Base-by-base conservation (phyloP, 2,329 filamentous ascomycete genomes). In the Intubia oerlemansii region DNA sequence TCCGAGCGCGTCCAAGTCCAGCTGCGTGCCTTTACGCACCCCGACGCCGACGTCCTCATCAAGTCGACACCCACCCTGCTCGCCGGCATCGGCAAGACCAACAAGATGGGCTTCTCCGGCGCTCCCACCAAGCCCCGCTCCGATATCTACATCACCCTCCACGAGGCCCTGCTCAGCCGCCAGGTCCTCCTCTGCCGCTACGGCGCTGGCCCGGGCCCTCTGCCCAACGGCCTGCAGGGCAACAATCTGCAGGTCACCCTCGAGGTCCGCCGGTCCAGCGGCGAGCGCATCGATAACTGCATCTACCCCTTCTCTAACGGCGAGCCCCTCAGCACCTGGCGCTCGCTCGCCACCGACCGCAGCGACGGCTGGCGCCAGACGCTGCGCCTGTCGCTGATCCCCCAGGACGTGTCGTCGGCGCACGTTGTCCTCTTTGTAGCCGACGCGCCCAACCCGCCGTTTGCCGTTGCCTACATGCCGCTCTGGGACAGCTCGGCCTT, bases 401-500 rank as follows among this genome's bases (percentile, higher is more conserved):
- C 80, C 0, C 63, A 77, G 28, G 76, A 93, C 38, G 85, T 98
- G 1, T 63, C 73, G 3, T 68, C 69, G 14, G 73, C 78, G 9
- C 88, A 98, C 52, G 56, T 95, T 16, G 78, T 91, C 19, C 77
- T 98, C 65, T 84, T 80, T 39, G 55, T 98, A 31, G 74, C 82
- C 7, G 82, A 95, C 50, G 67, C 78, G 28, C 82, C 85, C 0
- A 74, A 76, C 31, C 74, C 80, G 25, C 82, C 88, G 1, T 93
- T 95, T 47, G 85, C 88, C 3, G 61, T 95, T 24, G 79, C 79
- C 10, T 84, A 90, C 61, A 73, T 98, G 56, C 88, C 88, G 0
- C 58, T 98, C 3, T 98, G 90, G 88, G 78, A 85, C 29, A 68
- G 80, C 15, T 71, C 82, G 33, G 85, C 88, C 0, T 98, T 98